These are phyloP conservation scores for Trichoderma hamatum DNA, from an alignment of 2,329 filamentous ascomycete species.

Conservation along the genomic window DNA sequence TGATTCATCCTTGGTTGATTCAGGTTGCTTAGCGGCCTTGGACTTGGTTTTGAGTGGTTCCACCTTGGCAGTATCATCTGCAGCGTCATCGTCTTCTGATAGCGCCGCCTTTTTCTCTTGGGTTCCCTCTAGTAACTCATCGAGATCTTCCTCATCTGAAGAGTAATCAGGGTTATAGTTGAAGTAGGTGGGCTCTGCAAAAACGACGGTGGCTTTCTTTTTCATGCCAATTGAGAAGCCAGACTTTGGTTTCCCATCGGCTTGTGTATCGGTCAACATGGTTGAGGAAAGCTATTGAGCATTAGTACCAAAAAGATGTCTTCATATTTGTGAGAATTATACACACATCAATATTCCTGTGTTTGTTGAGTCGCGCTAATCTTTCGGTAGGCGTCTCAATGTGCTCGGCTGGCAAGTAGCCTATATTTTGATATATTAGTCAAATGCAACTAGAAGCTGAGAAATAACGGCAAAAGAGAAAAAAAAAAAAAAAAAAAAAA, in stretches of 20 bases:
- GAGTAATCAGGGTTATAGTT: constrained; percentile 89
- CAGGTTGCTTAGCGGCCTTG: constrained; percentile 49
- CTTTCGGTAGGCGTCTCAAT: constrained; percentile 98
- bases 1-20: constrained; percentile 39
- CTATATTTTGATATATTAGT: constrained; percentile 48
- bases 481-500: too few relatives aligned
- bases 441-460: background rate
- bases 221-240: constrained; percentile 77
- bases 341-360: constrained; percentile 93
- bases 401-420: constrained; percentile 94
- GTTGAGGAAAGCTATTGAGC: constrained; percentile 58
- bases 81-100: constrained; percentile 39
- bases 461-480: background rate
- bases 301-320: background rate
- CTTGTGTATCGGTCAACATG: constrained; percentile 61
- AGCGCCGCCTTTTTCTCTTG: constrained; percentile 38
- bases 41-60: constrained; percentile 57
- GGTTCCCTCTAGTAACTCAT: constrained; percentile 46
- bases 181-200: constrained; percentile 81
- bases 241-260: constrained; percentile 70
- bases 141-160: constrained; percentile 66
- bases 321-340: constrained; percentile 23
- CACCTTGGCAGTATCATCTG: constrained; percentile 59
- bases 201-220: constrained; percentile 78
- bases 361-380: constrained; percentile 91